Base-by-base conservation (phyloP, 805 yeast genomes). In the Kodamaea kaohsiungensis region DNA sequence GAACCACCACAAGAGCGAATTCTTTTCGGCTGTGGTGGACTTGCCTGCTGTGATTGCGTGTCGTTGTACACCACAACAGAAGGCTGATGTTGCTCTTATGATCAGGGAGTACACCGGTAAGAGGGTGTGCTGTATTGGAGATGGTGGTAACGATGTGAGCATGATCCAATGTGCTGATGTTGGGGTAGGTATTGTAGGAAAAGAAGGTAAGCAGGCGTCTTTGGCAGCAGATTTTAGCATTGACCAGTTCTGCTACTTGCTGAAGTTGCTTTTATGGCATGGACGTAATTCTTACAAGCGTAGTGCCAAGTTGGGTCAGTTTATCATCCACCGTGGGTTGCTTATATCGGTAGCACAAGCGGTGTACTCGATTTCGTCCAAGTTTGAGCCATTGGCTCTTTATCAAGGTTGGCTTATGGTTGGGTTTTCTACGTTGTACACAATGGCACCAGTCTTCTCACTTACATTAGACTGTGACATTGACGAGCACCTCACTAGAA, bases 121-220 rank as follows among this genome's bases (percentile, higher is more conserved):
- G 65, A 77, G 99, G 50, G 98, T 93, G 1, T 93, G 98, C 60
- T 95, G 98, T 65, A 96, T 95, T 61, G 99, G 99, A 53, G 99
- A 95, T 71, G 99, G 99, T 64, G 99, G 99, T 63, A 95, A 95
- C 65, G 99, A 95, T 71, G 99, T 95, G 35, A 89, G 96, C 62
- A 95, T 95, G 99, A 95, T 95, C 60, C 99, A 95, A 72, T 88
- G 96, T 60, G 99, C 99, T 0, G 97, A 96, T 74, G 97, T 95
- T 8, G 99, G 99, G 56, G 96, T 95, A 27, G 99, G 99, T 53
- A 95, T 95, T 60, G 99, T 95, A 17, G 99, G 99, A 38, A 95
- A 95, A 69, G 99, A 95, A 69, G 99, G 99, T 37, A 88, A 87
- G 58, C 99, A 95, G 69, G 99, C 99, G 0, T 91, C 97, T 0